A percentile compares a stretch with the other conserved stretches of the same genome.
These are phyloP conservation scores for Yueomyces sp. DNA, from an alignment of 805 yeast genomes.

Conservation along the genomic window DNA sequence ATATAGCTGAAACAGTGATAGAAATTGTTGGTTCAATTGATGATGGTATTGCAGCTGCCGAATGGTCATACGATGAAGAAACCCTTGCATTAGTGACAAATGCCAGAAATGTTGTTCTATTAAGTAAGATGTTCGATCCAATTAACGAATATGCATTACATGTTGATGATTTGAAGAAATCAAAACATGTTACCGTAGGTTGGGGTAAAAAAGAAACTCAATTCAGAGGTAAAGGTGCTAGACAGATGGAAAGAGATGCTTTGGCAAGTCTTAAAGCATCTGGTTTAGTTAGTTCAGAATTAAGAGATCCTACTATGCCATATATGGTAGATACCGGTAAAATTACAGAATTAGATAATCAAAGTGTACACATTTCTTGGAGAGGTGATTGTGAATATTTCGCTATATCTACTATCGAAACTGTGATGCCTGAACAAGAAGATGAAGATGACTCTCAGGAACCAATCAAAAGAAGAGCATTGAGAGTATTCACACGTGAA, in stretches of 20 bases:
- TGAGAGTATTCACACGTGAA: slow-evolving; percentile 71
- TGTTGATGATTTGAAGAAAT: slow-evolving; percentile 48
- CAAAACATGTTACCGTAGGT: slow-evolving; percentile 88
- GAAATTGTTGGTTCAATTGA: slow-evolving; percentile 82
- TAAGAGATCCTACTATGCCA: slow-evolving; percentile 84
- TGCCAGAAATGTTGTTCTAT: slow-evolving; percentile 45
- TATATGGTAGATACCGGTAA: slow-evolving; percentile 58
- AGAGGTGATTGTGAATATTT: slow-evolving; percentile 89
- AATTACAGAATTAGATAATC: slow-evolving; percentile 40
- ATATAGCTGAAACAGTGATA: slow-evolving; percentile 38
- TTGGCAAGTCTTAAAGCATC: slow-evolving; percentile 34
- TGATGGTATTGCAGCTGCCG: slow-evolving; percentile 54
- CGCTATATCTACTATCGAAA: slow-evolving; percentile 52
- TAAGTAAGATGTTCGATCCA: slow-evolving; percentile 71
- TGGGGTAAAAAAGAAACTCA: slow-evolving; percentile 98
- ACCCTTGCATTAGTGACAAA: slow-evolving; percentile 55
- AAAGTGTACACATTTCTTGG: slow-evolving; percentile 57
- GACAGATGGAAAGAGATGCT: slow-evolving; percentile 55
- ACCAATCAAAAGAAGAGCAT: slow-evolving; percentile 46
- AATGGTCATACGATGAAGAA: slow-evolving; percentile 91
- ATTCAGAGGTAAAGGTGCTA: slow-evolving; percentile 87
- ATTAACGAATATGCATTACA: slow-evolving; percentile 49
- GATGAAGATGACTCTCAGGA: slow-evolving; percentile 12
- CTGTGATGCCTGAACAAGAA: slow-evolving; percentile 28
- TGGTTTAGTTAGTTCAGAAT: slow-evolving; percentile 53